phyloP scores from a whole-genome alignment of 768 basidiomycete genomes.

The Mrakia blollopis region DNA sequence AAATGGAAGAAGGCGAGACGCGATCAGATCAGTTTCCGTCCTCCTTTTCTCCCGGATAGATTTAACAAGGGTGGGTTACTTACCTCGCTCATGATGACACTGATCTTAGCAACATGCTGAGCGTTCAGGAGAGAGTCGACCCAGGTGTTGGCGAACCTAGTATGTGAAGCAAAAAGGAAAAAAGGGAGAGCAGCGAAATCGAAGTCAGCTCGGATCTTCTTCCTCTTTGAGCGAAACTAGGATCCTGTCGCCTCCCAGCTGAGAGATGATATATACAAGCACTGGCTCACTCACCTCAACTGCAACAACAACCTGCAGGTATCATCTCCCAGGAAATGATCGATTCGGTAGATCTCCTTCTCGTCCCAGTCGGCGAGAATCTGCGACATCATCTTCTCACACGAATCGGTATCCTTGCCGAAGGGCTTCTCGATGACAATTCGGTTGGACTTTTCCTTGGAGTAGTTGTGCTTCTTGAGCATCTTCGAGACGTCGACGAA shows the following conservation, averaged over 20 bases:
- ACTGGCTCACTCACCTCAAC: neutral
- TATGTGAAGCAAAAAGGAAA: neutral
- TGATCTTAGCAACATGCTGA: slow-evolving; percentile 30
- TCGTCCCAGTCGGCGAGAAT: slow-evolving; percentile 34
- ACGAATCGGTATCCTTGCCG: slow-evolving; percentile 34
- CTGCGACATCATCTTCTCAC: slow-evolving; percentile 34
- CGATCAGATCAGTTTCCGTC: neutral
- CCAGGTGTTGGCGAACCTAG: slow-evolving; percentile 32
- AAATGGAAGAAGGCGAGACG: neutral
- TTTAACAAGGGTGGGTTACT: neutral
- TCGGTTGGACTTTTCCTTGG: slow-evolving; percentile 20
- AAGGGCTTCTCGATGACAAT: slow-evolving; percentile 37
- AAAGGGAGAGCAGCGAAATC: neutral
- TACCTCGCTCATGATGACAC: slow-evolving; percentile 34
- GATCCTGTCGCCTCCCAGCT: no score
- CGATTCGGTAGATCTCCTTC: slow-evolving; percentile 35
- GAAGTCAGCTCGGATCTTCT: neutral
- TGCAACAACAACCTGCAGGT: slow-evolving; percentile 12
- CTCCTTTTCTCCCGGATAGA: no score
- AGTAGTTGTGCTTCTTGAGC: slow-evolving; percentile 34
- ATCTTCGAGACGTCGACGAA: slow-evolving; percentile 32
- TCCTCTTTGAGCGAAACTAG: neutral
- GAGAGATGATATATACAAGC: no score
- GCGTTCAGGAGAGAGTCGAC: slow-evolving; percentile 25
- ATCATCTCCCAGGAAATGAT: slow-evolving; percentile 36